A percentile compares a stretch with the other conserved stretches of the same genome.
phyloP scores from a whole-genome alignment of 805 yeast species.

The Candida easanensis region DNA sequence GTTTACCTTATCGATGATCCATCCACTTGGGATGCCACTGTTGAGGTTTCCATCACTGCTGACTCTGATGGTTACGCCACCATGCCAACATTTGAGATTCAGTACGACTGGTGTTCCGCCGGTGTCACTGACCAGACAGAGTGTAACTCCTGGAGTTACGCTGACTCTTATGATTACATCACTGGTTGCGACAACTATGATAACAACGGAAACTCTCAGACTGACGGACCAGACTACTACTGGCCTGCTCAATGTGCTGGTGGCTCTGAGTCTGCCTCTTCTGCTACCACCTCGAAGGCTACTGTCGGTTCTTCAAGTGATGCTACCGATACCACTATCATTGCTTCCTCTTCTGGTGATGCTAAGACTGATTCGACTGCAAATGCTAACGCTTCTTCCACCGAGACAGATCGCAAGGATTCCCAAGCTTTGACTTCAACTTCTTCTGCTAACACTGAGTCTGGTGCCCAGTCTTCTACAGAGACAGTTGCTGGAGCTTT shows the following conservation, averaged over 20 bases:
- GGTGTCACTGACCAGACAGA: conserved; percentile 21
- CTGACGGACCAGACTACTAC: background rate
- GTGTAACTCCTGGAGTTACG: conserved; percentile 21
- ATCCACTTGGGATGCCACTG: conserved; percentile 12
- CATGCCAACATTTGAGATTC: conserved; percentile 20
- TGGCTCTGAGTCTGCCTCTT: background rate
- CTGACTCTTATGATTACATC: conserved; percentile 22
- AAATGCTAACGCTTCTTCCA: background rate
- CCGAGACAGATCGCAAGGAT: no score
- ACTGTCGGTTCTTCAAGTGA: background rate
- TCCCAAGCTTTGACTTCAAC: background rate
- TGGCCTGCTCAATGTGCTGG: background rate
- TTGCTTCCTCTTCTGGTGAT: background rate
- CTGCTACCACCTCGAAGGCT: background rate
- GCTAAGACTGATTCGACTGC: no score
- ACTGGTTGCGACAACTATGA: conserved; percentile 22
- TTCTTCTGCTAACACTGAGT: background rate
- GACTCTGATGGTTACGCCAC: conserved; percentile 6
- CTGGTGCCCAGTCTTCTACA: background rate
- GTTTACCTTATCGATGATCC: conserved; percentile 10
- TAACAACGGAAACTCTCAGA: background rate
- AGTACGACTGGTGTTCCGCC: conserved; percentile 27
- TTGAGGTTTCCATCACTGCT: conserved; percentile 3
- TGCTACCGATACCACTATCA: background rate
- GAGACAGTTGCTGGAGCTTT: no score